phyloP scores from a whole-genome alignment of 2,329 filamentous ascomycete species.

The Aspergillus oerlinghausenensis region DNA sequence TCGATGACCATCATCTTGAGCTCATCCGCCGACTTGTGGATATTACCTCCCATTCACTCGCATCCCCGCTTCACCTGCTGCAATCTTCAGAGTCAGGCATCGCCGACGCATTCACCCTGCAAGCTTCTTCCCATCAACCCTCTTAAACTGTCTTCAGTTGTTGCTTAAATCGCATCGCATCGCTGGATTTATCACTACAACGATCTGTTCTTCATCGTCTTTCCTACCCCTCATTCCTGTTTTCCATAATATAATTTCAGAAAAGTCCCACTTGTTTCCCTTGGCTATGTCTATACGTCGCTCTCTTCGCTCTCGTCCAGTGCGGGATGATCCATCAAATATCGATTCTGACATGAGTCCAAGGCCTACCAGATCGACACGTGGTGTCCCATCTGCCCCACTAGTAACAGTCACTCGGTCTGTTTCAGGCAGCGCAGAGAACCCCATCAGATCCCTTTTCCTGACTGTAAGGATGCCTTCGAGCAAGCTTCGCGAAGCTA shows the following conservation, averaged over 20 bases:
- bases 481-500: constrained; percentile 47
- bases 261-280: not conserved
- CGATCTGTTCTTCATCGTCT: not conserved
- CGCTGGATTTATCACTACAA: not conserved
- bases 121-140: not conserved
- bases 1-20: not conserved
- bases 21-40: constrained; percentile 6
- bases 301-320: constrained; percentile 34
- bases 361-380: constrained; percentile 35
- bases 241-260: not conserved
- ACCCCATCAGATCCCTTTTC: constrained; percentile 39
- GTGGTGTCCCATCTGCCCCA: constrained; percentile 23
- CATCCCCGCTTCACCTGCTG: constrained; percentile 8
- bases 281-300: constrained; percentile 35
- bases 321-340: constrained; percentile 23
- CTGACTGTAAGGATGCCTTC: constrained; percentile 48
- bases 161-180: not conserved
- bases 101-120: not conserved
- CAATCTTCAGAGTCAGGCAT: constrained; percentile 15
- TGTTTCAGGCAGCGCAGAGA: constrained; percentile 30
- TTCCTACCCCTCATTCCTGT: not conserved
- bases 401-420: constrained; percentile 37
- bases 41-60: constrained; percentile 5
- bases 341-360: constrained; percentile 32
- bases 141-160: not conserved